Conservation (phyloP, 306 rosid genomes). For the Nissolia schottii region DNA sequence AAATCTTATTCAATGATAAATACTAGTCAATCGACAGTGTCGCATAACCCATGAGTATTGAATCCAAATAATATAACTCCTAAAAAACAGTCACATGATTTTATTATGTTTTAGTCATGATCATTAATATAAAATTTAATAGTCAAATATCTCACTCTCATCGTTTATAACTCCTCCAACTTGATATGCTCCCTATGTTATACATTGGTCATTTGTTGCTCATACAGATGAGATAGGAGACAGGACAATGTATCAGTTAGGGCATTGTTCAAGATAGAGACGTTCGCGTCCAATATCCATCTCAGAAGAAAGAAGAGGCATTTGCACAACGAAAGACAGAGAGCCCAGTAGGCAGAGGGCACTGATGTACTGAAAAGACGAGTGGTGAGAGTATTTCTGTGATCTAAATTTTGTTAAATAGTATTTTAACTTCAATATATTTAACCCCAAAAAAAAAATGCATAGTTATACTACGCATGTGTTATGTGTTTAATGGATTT, state of each 20-base stretch:
- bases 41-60: no score
- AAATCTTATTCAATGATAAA: no score
- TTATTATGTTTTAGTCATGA: no score
- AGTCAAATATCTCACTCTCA: no score
- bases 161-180: no score
- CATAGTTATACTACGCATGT: neutral
- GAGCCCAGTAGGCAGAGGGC: neutral
- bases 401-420: neutral
- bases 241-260: neutral
- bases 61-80: no score
- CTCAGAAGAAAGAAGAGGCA: neutral
- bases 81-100: no score
- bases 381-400: neutral
- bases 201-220: no score
- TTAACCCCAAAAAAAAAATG: neutral
- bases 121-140: no score
- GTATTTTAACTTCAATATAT: neutral
- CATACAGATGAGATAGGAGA: neutral
- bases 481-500: neutral
- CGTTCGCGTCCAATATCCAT: neutral
- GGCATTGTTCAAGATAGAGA: neutral
- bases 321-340: neutral
- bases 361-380: neutral
- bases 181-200: no score
- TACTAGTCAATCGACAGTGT: no score